Evolutionary conservation across 2,329 filamentous ascomycete genomes (phyloP), one percentile per base, ranked within the genome.

Genomic region (Paradendryphiella salina): DNA sequence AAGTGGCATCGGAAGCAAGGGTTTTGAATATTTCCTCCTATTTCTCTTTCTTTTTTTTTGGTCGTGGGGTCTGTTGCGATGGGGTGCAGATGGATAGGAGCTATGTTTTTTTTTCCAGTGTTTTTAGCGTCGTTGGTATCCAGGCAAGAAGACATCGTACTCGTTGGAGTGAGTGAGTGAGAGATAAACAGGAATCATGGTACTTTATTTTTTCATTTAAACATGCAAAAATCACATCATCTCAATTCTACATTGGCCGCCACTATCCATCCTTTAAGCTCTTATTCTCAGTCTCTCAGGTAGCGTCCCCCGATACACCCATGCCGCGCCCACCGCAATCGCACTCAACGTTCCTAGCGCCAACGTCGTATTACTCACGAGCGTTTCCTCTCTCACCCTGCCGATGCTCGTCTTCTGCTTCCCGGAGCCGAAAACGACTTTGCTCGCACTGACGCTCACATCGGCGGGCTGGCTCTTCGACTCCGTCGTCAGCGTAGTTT

Each of bases 1-100:
- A 90, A 88, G 69, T 92, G 88, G 88, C 79, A 80, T 67, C 69
- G 75, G 2, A 76, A 82, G 67, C 85, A 88, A 64, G 85, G 84
- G 0, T 87, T 82, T 63, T 83, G 21, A 39, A 15, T 11, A 3
- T 5, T n/a, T n/a, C n/a, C n/a, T n/a, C 5, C 2, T 9, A 3
- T 26, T 26, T 26, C 6, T 26, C 8, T 10, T 26, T 9, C 8
- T 26, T 26, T 3, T 26, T 26, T 9, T 2, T 26, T 26, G 7
- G 1, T 26, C 23, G 9, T 26, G 23, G 3, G 3, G 20, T 20
- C 5, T 20, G 20, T 31, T 29, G 38, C 29, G 4, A 17, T 4
- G 17, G 28, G 3, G 28, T 31, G 28, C n/a, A 4, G 28, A 10
- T 31, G n/a, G n/a, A 3, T 11, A 11, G 8, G 10, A 31, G 28